These are phyloP conservation scores for Cryptococcus sp. DNA, from an alignment of 1,284 basidiomycete genomes.

Conservation along the genomic window DNA sequence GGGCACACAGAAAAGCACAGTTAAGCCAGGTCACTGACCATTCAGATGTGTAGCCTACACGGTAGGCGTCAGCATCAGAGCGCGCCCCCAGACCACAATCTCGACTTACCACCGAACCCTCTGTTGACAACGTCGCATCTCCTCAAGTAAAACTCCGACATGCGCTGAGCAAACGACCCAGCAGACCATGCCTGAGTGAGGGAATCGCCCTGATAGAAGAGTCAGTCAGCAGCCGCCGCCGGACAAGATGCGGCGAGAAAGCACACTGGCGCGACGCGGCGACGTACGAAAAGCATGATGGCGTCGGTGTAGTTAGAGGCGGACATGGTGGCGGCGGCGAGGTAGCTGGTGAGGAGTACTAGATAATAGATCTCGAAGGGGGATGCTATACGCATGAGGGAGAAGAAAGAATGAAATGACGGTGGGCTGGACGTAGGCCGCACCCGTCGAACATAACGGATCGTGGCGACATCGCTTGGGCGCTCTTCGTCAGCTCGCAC, in stretches of 20 bases:
- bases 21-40: conserved; percentile 50
- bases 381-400: not conserved
- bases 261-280: not conserved
- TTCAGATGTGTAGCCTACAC: conserved; percentile 70
- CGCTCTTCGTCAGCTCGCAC: not conserved
- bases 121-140: conserved; percentile 80
- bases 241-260: no score
- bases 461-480: no score
- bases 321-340: conserved; percentile 31
- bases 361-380: not conserved
- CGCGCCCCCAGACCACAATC: not conserved
- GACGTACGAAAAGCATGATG: conserved; percentile 45
- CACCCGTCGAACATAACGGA: no score
- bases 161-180: conserved; percentile 42
- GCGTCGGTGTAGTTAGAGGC: conserved; percentile 37
- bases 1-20: not conserved
- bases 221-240: not conserved
- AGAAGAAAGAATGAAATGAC: not conserved
- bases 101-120: conserved; percentile 53
- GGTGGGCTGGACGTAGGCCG: not conserved
- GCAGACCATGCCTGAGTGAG: conserved; percentile 43
- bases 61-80: not conserved
- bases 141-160: conserved; percentile 62
- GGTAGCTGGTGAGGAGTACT: not conserved
- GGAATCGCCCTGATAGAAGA: conserved; percentile 41